These are phyloP conservation scores for Pythium pyrilobum DNA, from an alignment of 352 stramenopile species.

Conservation along the genomic window DNA sequence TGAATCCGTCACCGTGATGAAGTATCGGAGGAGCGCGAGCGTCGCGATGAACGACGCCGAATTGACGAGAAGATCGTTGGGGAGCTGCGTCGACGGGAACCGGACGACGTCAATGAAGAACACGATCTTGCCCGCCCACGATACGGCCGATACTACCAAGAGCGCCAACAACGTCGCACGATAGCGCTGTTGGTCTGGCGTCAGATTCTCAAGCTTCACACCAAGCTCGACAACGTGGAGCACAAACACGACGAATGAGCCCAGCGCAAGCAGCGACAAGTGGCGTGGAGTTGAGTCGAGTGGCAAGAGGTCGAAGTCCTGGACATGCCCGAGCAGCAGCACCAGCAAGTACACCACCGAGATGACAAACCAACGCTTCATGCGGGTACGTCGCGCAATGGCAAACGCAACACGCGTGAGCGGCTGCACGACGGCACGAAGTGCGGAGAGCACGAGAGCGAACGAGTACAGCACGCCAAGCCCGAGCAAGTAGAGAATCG, in stretches of 20 bases:
- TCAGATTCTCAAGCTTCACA: constrained; percentile 25
- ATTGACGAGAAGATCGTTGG: constrained; percentile 43
- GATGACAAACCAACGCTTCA: constrained; percentile 46
- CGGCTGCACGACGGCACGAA: constrained; percentile 36
- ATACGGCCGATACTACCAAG: constrained; percentile 43
- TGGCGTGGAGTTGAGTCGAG: constrained; percentile 31
- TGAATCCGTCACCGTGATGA: constrained; percentile 39
- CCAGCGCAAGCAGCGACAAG: constrained; percentile 46
- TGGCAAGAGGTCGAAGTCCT: constrained; percentile 21
- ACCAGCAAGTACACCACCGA: constrained; percentile 30
- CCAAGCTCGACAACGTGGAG: constrained; percentile 48
- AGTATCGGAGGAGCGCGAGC: constrained; percentile 38
- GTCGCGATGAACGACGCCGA: constrained; percentile 30
- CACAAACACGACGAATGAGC: constrained; percentile 35
- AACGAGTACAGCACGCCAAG: constrained; percentile 53
- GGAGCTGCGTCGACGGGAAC: constrained; percentile 32
- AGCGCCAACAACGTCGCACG: constrained; percentile 54
- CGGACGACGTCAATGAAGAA: constrained; percentile 46
- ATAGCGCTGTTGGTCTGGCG: constrained; percentile 47
- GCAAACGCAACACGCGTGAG: constrained; percentile 14
- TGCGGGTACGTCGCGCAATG: constrained; percentile 17
- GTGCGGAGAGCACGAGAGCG: constrained; percentile 26
- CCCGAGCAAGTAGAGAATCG: constrained; percentile 45
- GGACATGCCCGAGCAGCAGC: constrained; percentile 34
- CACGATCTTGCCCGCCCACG: constrained; percentile 61